Evolutionary conservation across 495 filamentous ascomycete genomes (phyloP).

Genomic region (Penicillium salamii): DNA sequence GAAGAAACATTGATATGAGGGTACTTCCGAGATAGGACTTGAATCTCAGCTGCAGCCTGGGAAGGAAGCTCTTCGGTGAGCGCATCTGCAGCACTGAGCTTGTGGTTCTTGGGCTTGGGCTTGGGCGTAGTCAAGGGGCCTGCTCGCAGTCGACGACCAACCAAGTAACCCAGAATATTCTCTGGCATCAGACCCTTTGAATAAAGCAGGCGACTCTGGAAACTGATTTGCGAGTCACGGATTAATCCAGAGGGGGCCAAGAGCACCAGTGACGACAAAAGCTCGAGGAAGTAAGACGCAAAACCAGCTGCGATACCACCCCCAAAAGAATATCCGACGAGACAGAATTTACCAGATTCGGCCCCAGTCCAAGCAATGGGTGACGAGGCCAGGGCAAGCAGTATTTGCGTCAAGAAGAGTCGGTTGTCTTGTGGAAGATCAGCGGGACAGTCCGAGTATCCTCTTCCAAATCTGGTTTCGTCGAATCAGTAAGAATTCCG

Average conservation of each 20-base stretch:
- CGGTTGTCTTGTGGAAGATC: conserved; percentile 67
- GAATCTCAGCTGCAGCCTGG: conserved; percentile 31
- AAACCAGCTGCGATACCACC: conserved; percentile 78
- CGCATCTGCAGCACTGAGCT: conserved; percentile 33
- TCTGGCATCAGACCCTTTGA: conserved; percentile 57
- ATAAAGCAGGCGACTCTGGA: conserved; percentile 60
- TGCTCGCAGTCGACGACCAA: conserved; percentile 52
- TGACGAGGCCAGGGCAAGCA: conserved; percentile 69
- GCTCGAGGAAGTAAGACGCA: conserved; percentile 63
- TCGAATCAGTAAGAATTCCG: neutral
- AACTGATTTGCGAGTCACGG: conserved; percentile 59
- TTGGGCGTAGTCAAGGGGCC: conserved; percentile 39
- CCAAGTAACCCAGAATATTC: conserved; percentile 48
- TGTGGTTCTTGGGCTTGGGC: conserved; percentile 31
- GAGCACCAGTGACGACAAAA: conserved; percentile 66
- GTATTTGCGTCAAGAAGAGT: conserved; percentile 72
- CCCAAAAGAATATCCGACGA: conserved; percentile 84
- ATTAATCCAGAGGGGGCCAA: conserved; percentile 75
- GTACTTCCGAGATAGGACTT: conserved; percentile 43
- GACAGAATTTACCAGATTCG: conserved; percentile 53
- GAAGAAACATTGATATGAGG: conserved; percentile 43
- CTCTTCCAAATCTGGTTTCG: conserved; percentile 64
- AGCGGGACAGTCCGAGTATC: conserved; percentile 68
- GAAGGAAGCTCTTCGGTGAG: conserved; percentile 38
- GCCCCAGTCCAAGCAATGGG: conserved; percentile 63